Evolutionary conservation across 345 rosid genomes (phyloP).

Genomic region (Syzygium aqueum): DNA sequence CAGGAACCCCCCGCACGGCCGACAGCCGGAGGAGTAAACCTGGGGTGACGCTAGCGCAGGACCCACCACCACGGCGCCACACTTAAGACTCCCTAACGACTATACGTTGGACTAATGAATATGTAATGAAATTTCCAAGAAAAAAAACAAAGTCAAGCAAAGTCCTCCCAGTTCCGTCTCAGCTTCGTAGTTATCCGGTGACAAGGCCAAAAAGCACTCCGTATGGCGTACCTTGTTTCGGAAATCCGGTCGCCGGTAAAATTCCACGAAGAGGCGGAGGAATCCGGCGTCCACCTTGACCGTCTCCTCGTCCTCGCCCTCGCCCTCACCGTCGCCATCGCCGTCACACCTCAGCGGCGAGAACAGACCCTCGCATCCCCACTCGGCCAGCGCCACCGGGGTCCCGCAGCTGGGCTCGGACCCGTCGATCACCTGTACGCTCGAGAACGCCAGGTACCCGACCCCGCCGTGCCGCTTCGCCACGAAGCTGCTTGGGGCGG

Average conservation of each 20-base stretch:
- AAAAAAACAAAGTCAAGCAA: too few species aligned
- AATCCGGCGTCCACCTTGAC: constrained; percentile 40
- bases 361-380: constrained; percentile 14
- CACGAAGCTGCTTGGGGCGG: constrained; percentile 6
- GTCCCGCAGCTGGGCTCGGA: constrained; percentile 1
- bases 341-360: constrained; percentile 12
- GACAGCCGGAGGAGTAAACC: too few species aligned
- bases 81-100: too few species aligned
- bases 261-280: constrained; percentile 24
- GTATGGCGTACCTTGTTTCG: constrained; percentile 29
- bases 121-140: neutral
- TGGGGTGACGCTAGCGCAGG: too few species aligned
- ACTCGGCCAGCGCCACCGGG: constrained; percentile 10
- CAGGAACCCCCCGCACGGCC: too few species aligned
- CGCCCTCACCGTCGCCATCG: too few species aligned
- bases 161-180: too few species aligned
- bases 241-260: constrained; percentile 1
- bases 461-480: constrained; percentile 18
- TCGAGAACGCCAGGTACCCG: constrained; percentile 48
- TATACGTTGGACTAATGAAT: accelerated
- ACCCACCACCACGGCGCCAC: too few species aligned
- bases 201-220: too few species aligned
- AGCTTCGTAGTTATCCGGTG: too few species aligned
- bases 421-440: constrained; percentile 7
- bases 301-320: constrained; percentile 28